Evolutionary conservation across 345 rosid genomes (phyloP).

Genomic region (Raphanus raphanistrum): DNA sequence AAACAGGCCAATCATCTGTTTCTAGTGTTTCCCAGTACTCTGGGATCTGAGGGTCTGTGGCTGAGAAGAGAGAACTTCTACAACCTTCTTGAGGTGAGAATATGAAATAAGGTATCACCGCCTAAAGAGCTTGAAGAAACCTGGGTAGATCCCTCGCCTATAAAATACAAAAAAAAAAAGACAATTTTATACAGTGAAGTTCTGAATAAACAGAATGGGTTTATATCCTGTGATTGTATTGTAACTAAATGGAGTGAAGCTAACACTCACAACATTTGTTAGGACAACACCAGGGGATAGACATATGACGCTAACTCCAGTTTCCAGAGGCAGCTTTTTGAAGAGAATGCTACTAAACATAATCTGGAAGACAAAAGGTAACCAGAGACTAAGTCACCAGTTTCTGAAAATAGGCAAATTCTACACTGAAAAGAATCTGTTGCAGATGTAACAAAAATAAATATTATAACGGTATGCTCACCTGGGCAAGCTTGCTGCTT

Average conservation of each 20-base stretch:
- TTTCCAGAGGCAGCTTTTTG: slow-evolving; percentile 81
- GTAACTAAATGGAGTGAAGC: slow-evolving; percentile 10
- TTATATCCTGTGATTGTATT: slow-evolving; percentile 9
- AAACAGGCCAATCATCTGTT: slow-evolving; percentile 85
- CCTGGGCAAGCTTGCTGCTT: slow-evolving; percentile 98
- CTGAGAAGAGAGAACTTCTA: slow-evolving; percentile 84
- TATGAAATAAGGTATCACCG: slow-evolving; percentile 82
- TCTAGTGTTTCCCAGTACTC: slow-evolving; percentile 81
- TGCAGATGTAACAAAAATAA: background rate
- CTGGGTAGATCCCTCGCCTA: slow-evolving; percentile 96
- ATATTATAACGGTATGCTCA: slow-evolving; percentile 34
- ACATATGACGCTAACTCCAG: slow-evolving; percentile 83
- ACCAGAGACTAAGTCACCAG: slow-evolving; percentile 10
- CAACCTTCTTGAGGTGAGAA: slow-evolving; percentile 91
- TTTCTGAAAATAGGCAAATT: background rate
- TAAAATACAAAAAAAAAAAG: background rate
- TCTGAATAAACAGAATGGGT: slow-evolving; percentile 17
- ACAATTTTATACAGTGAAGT: background rate
- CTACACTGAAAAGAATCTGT: background rate
- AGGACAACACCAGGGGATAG: slow-evolving; percentile 87
- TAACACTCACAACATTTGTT: slow-evolving; percentile 85
- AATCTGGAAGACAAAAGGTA: slow-evolving; percentile 56
- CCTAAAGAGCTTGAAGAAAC: slow-evolving; percentile 76
- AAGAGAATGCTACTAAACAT: slow-evolving; percentile 92
- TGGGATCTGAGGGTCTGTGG: slow-evolving; percentile 90